A percentile compares a stretch with the other conserved stretches of the same genome.
These are phyloP conservation scores for Chaetomium cochliodes DNA, from an alignment of 495 filamentous ascomycete species.

Conservation along the genomic window DNA sequence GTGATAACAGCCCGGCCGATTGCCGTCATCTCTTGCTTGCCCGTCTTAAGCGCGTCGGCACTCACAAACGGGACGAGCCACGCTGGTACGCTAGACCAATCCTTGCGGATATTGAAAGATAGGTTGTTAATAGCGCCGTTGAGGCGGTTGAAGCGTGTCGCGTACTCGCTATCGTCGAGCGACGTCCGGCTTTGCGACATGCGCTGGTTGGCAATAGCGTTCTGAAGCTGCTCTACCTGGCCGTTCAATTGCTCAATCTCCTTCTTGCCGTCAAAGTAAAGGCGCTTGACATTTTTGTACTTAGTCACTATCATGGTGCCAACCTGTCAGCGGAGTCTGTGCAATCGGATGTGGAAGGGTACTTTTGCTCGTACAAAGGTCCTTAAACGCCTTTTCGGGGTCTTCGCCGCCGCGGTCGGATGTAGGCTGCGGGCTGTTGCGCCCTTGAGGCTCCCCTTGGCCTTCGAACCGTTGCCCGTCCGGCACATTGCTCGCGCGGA, in stretches of 20 bases:
- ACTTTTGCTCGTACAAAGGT: constrained; percentile 57
- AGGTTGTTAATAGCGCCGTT: constrained; percentile 95
- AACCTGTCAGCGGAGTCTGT: constrained; percentile 20
- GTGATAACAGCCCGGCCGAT: constrained; percentile 89
- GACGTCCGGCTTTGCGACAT: constrained; percentile 92
- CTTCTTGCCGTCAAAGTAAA: constrained; percentile 93
- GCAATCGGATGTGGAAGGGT: neutral
- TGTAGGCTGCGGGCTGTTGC: constrained; percentile 60
- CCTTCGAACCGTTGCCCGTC: constrained; percentile 44
- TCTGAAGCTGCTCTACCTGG: constrained; percentile 93
- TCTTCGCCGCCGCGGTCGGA: constrained; percentile 54
- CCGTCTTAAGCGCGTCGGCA: constrained; percentile 72
- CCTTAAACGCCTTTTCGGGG: constrained; percentile 57
- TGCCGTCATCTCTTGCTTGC: constrained; percentile 95
- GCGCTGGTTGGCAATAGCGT: constrained; percentile 91
- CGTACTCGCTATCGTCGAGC: constrained; percentile 94
- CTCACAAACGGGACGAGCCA: constrained; percentile 82
- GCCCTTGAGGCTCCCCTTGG: constrained; percentile 48
- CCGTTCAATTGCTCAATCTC: constrained; percentile 83
- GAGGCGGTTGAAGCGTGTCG: constrained; percentile 82
- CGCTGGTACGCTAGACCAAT: constrained; percentile 75
- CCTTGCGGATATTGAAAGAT: constrained; percentile 90
- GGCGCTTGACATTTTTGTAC: constrained; percentile 95
- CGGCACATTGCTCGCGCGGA: constrained; percentile 39
- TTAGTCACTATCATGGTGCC: constrained; percentile 69